Evolutionary conservation across 495 filamentous ascomycete genomes (phyloP), one percentile per base, ranked within the genome.

Genomic region (Astrothelium macrocarpum): DNA sequence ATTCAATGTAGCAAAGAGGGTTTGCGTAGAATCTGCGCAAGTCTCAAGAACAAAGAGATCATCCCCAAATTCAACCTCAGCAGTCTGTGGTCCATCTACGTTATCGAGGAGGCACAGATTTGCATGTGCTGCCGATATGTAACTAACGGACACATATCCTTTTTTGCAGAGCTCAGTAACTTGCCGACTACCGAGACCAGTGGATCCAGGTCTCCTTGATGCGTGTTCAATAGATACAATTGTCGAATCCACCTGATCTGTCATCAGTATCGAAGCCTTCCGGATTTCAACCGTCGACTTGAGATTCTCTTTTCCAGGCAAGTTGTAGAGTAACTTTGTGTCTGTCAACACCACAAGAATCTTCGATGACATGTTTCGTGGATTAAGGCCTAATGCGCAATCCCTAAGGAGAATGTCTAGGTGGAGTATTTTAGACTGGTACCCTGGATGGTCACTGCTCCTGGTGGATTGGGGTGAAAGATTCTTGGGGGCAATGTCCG

Each of bases 1-100:
- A 70, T 89, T 90, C 45, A 94, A 72, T 63, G 94, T 82, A 18
- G 80, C 84, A 59, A 95, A 85, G 2, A 99, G 81, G 0, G 95
- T 97, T 69, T 96, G 91, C 0, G 94, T 97, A 11, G 95, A 97
- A 74, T 99, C 95, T 18, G 95, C 94, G 71, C 95, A 97, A 2
- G 91, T 90, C 72, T 99, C 95, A 18, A 99, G 78, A 26, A 99
- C 85, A 31, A 97, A 79, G 1, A 99, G 79, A 70, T 94, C 88
- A 71, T 95, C 90, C 46, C 82, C 83, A 10, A 97, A 67, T 65
- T 96, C 89, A 2, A 96, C 81, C 68, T 94, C 90, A 11, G 95
- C 72, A 39, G 84, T 84, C 62, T 86, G 85, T 12, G 82, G 78
- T 0, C 79, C 83, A 0, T 78, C 77, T 45, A 75, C 76, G 26